Evolutionary conservation across 2,329 filamentous ascomycete genomes (phyloP), one percentile per base, ranked within the genome.

Genomic region (Pseudogymnoascus verrucosus): DNA sequence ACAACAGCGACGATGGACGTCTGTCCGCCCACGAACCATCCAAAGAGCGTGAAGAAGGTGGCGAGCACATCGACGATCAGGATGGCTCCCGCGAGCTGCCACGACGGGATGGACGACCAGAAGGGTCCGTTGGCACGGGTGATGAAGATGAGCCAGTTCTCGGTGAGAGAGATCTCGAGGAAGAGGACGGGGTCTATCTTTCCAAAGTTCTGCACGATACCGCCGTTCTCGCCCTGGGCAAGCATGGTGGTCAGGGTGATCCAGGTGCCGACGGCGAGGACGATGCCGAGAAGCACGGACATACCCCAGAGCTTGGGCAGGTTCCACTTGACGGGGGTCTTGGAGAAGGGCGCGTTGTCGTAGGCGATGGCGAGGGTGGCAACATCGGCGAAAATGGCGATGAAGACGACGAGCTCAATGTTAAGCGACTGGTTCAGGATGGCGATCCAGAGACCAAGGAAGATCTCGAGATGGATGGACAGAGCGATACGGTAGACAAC

Each of bases 121-220:
- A 96, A 93, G 63, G 91, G 90, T 72, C 91, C 91, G 78, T 93
- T 93, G 78, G 91, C 89, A 82, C 92, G 91, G 68, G 91, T 96
- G 79, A 96, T 93, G 82, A 96, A 96, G 78, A 96, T 96, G 62
- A 96, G 84, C 91, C 92, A 96, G 80, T 96, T 96, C 83, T 96
- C 90, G 65, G 91, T 93, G 62, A 96, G 84, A 10, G 90, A 91
- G 76, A 96, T 90, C 79, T 96, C 86, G 40, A 96, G 87, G 84
- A 96, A 96, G 72, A 96, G 78, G 65, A 96, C 87, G 70, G 87
- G 86, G 70, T 96, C 90, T 63, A 90, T 80, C 74, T 88, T 84
- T 83, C 91, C 91, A 71, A 89, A 90, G 80, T 95, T 93, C 82
- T 96, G 89, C 68, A 93, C 89, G 71, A 96, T 93, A 84, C 91